Evolutionary conservation across 31 red algal species (phyloP), one percentile per base, ranked within the genome.

Genomic region (Bonnemaisonia californica): DNA sequence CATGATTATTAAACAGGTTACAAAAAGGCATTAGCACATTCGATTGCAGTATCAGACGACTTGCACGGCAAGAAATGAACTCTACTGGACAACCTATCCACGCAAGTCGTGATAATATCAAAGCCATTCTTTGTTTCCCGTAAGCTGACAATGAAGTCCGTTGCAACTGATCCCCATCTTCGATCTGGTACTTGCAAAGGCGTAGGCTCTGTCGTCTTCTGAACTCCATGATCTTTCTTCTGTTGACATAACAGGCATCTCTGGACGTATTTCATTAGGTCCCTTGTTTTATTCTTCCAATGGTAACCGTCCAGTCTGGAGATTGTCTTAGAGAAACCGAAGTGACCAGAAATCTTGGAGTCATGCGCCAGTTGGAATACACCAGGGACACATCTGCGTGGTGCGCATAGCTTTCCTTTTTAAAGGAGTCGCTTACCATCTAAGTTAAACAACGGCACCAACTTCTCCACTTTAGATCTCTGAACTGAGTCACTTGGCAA

Each of bases 261-360:
- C 36, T 80, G 32, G 4, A 2, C 2, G 41, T 80, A 80, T 80
- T 13, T 2, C 31, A 27, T 37, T 13, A 80, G 37, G 42, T 80
- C 57, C 1, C 60, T 7, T 19, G 33, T 45, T 59, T 80, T 80
- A 66, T 80, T 4, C 37, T 67, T 80, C 77, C 77, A 80, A 45
- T 63, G 37, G 58, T 62, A 80, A 7, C 23, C 30, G 13, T 4
- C 38, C 54, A 66, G 32, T 1, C 59, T 9, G 12, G 11, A 37
- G 1, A 80, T 3, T 16, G 77, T 80, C 41, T 80, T 80, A 12
- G 38, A 2, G 42, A 66, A 80, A 26, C 59, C 77, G 40, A 80
- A 80, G 32, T 80, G 41, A 2, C 60, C 77, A 18, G 32, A 57
- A 28, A 64, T 23, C 39, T 63, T 40, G 2, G 58, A 7, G 30